phyloP scores from a whole-genome alignment of 2,329 filamentous ascomycete species.

The Penicillium italicum region DNA sequence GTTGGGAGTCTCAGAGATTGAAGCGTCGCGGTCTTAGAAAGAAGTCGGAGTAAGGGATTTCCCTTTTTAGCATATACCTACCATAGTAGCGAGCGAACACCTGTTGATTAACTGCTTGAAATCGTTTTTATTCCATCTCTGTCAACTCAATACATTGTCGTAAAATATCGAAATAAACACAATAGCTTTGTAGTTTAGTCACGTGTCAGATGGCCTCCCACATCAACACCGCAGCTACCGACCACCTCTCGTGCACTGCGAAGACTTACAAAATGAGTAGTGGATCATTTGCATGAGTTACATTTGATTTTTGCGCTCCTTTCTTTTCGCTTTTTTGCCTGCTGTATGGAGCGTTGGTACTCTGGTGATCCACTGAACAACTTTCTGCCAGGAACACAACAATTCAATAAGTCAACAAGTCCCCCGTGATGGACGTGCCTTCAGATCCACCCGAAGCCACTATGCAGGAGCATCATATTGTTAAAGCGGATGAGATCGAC shows the following conservation, averaged over 20 bases:
- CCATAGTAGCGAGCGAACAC: not conserved
- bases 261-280: not conserved
- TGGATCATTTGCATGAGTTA: not conserved
- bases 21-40: conserved; percentile 31
- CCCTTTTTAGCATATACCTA: not conserved
- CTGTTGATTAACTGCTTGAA: not conserved
- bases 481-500: conserved; percentile 50
- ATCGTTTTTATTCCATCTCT: not conserved
- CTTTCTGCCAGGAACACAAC: conserved; percentile 3
- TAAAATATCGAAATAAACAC: not conserved
- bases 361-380: conserved; percentile 6
- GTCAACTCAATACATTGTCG: not conserved
- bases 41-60: conserved; percentile 22
- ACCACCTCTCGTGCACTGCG: not conserved
- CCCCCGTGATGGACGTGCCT: conserved; percentile 27
- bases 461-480: conserved; percentile 40
- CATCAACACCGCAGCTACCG: not conserved
- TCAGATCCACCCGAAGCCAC: conserved; percentile 21
- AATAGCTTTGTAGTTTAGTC: not conserved
- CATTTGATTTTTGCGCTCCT: not conserved
- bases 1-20: conserved; percentile 64
- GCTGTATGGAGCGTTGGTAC: conserved; percentile 1
- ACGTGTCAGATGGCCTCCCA: not conserved
- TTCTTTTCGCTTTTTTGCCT: conserved; percentile 6
- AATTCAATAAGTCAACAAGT: not conserved